These are phyloP conservation scores for Trichosporon sp. DNA, from an alignment of 1,284 basidiomycete species.

Conservation along the genomic window DNA sequence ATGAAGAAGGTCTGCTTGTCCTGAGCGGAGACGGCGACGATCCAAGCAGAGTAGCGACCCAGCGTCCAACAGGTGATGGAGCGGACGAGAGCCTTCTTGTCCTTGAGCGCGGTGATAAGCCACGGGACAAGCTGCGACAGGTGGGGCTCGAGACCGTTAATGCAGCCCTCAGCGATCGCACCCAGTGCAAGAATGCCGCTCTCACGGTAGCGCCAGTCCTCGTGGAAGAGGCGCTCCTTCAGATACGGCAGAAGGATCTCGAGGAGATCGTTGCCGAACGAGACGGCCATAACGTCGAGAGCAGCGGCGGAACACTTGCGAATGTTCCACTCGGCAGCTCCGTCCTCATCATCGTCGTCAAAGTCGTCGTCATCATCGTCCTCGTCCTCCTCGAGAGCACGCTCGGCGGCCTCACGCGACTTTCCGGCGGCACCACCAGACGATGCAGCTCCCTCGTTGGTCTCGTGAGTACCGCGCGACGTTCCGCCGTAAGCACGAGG, in stretches of 20 bases:
- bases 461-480: constrained; percentile 70
- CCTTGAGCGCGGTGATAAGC: constrained; percentile 80
- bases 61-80: constrained; percentile 99
- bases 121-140: constrained; percentile 87
- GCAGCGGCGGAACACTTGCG: constrained; percentile 98
- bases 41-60: constrained; percentile 97
- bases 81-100: constrained; percentile 92
- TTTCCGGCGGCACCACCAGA: constrained; percentile 22
- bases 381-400: constrained; percentile 56
- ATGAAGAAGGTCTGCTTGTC: constrained; percentile 89
- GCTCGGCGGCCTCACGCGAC: constrained; percentile 42
- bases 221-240: constrained; percentile 88
- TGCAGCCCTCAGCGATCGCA: constrained; percentile 98
- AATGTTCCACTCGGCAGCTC: constrained; percentile 97
- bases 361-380: constrained; percentile 85
- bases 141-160: constrained; percentile 91
- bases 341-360: constrained; percentile 91
- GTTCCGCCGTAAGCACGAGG: constrained; percentile 81
- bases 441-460: constrained; percentile 35
- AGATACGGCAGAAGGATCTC: constrained; percentile 82
- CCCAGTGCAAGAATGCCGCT: constrained; percentile 93
- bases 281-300: constrained; percentile 90
- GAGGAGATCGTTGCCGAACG: constrained; percentile 79
- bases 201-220: constrained; percentile 91
- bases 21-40: constrained; percentile 64